phyloP scores from a whole-genome alignment of 305 asterid genomes.

The Coffea humblotiana region DNA sequence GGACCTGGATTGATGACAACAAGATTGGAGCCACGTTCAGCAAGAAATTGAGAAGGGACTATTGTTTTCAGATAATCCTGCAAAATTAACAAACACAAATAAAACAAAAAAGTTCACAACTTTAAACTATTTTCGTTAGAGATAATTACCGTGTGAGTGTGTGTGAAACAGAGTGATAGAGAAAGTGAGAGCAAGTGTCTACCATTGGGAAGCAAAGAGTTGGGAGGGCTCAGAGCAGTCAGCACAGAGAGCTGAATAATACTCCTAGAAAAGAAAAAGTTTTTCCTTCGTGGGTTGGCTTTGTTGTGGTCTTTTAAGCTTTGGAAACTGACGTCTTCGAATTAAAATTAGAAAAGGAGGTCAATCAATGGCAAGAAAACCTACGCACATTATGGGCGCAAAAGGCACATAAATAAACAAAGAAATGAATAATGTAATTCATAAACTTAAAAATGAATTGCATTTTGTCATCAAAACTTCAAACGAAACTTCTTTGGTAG shows the following conservation, averaged over 20 bases:
- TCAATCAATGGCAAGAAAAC: too few relatives aligned
- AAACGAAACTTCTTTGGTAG: too few relatives aligned
- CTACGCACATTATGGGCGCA: too few relatives aligned
- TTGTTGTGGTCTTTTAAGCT: neutral
- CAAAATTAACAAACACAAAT: neutral
- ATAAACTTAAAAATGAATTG: too few relatives aligned
- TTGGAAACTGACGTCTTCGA: neutral
- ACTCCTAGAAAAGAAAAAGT: neutral
- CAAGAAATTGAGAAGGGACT: slow-evolving; percentile 79
- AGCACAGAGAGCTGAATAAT: neutral
- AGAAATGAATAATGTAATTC: too few relatives aligned
- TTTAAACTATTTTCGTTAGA: neutral
- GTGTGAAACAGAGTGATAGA: slow-evolving; percentile 10
- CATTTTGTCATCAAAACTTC: too few relatives aligned
- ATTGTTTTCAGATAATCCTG: slow-evolving; percentile 83
- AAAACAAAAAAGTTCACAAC: neutral
- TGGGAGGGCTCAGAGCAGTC: neutral
- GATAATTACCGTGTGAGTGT: neutral
- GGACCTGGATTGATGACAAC: slow-evolving; percentile 93
- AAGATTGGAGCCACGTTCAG: slow-evolving; percentile 92
- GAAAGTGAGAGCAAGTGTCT: neutral
- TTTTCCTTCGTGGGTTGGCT: too few relatives aligned
- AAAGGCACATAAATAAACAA: too few relatives aligned
- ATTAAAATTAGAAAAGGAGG: neutral
- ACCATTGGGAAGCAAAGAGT: slow-evolving; percentile 19